Conservation (phyloP, 2,329 filamentous ascomycete species). For the Neonectria punicea region DNA sequence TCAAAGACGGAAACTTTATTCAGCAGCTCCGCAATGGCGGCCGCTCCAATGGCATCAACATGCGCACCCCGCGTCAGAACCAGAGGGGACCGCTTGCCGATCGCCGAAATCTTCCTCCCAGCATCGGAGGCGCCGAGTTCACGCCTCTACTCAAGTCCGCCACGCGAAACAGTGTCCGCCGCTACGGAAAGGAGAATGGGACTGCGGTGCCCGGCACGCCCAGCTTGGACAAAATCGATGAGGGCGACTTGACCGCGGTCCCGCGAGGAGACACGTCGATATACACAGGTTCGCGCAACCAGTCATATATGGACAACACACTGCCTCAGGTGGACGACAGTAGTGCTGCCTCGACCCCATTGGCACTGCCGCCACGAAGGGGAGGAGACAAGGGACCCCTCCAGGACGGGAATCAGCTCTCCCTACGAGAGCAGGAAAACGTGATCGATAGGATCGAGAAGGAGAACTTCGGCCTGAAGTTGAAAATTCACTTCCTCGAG, state of each 20-base stretch:
- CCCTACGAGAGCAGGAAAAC: constrained; percentile 92
- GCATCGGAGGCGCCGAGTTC: constrained; percentile 80
- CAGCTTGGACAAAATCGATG: constrained; percentile 71
- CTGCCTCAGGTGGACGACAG: constrained; percentile 81
- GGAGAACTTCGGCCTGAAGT: constrained; percentile 96
- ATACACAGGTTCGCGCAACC: constrained; percentile 72
- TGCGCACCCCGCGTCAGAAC: constrained; percentile 75
- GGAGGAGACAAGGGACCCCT: constrained; percentile 74
- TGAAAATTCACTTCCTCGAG: constrained; percentile 97
- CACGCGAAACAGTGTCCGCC: constrained; percentile 77
- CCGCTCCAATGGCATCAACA: constrained; percentile 63
- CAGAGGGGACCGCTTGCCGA: constrained; percentile 74
- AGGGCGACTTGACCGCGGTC: constrained; percentile 79
- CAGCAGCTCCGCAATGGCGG: constrained; percentile 78
- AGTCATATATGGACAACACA: constrained; percentile 74
- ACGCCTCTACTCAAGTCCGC: constrained; percentile 90
- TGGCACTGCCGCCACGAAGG: constrained; percentile 74
- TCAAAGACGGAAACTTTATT: constrained; percentile 75
- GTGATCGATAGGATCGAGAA: constrained; percentile 97
- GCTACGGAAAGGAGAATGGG: constrained; percentile 70
- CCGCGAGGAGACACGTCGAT: constrained; percentile 79
- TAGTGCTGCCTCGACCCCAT: constrained; percentile 84
- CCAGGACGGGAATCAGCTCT: constrained; percentile 89
- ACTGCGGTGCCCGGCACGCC: constrained; percentile 74
- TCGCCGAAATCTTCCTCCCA: constrained; percentile 75